Conservation (phyloP, 345 rosid species). For the Laguncularia racemosa region DNA sequence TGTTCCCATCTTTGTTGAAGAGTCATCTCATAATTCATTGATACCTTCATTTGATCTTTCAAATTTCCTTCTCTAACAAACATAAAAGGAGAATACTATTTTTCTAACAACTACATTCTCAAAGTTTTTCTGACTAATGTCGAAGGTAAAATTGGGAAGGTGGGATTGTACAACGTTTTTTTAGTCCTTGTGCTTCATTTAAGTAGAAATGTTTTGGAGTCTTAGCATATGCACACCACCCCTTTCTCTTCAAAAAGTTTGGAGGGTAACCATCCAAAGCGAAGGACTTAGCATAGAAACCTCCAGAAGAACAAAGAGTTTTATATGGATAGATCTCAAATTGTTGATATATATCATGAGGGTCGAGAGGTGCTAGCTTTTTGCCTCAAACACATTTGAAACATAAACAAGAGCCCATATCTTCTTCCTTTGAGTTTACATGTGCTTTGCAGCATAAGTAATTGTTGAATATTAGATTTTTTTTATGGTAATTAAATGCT, state of each 20-base stretch:
- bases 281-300: conserved; percentile 36
- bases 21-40: conserved; percentile 44
- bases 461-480: neutral
- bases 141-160: conserved; percentile 34
- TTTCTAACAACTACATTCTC: conserved; percentile 28
- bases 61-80: conserved; percentile 34
- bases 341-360: conserved; percentile 24
- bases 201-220: conserved; percentile 20
- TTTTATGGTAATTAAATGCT: too few species aligned
- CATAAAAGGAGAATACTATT: conserved; percentile 68
- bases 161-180: conserved; percentile 20
- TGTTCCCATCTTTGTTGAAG: conserved; percentile 59
- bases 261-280: conserved; percentile 46
- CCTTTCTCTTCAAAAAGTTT: conserved; percentile 29
- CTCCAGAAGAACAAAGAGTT: neutral
- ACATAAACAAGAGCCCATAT: conserved; percentile 26
- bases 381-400: conserved; percentile 11
- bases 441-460: conserved; percentile 36
- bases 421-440: conserved; percentile 28
- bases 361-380: conserved; percentile 22
- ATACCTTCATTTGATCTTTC: conserved; percentile 32
- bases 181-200: conserved; percentile 45
- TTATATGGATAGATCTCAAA: conserved; percentile 19
- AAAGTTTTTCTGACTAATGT: conserved; percentile 7
- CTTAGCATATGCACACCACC: conserved; percentile 32